A percentile compares a stretch with the other conserved stretches of the same genome.
Evolutionary conservation across 495 filamentous ascomycete genomes (phyloP).

Genomic region (Penicillium dipodomyicola): DNA sequence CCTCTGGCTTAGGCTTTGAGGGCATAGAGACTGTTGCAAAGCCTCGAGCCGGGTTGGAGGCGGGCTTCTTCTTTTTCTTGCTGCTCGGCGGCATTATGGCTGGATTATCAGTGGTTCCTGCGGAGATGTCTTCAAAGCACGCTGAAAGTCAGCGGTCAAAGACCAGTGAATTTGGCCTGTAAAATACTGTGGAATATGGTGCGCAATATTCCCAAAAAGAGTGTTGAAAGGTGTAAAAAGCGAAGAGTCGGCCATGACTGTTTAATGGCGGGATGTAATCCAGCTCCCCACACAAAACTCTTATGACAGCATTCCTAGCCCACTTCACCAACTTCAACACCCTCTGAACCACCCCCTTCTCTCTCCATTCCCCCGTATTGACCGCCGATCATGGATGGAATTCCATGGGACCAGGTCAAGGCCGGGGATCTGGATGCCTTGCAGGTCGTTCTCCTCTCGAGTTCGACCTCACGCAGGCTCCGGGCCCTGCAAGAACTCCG

Average conservation of each 20-base stretch:
- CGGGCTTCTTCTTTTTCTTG: conserved; percentile 87
- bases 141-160: conserved; percentile 10
- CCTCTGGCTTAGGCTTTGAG: conserved; percentile 59
- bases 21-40: conserved; percentile 90
- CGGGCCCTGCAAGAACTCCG: conserved; percentile 49
- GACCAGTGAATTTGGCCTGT: not conserved
- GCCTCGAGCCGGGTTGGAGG: conserved; percentile 79
- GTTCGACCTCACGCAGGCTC: conserved; percentile 49
- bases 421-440: conserved; percentile 47
- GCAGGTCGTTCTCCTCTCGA: conserved; percentile 45
- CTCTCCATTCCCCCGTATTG: conserved; percentile 27
- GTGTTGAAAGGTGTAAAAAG: conserved; percentile 15
- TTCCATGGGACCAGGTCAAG: conserved; percentile 51
- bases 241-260: conserved; percentile 20
- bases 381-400: conserved; percentile 46
- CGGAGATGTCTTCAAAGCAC: conserved; percentile 14
- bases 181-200: not conserved
- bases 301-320: conserved; percentile 47
- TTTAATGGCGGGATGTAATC: conserved; percentile 23
- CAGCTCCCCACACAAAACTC: conserved; percentile 41
- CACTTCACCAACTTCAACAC: conserved; percentile 23
- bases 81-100: conserved; percentile 65
- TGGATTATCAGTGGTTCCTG: conserved; percentile 13
- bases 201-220: conserved; percentile 11
- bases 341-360: conserved; percentile 19